These are phyloP conservation scores for Sicyos edulis DNA, from an alignment of 306 rosid species.

Conservation along the genomic window DNA sequence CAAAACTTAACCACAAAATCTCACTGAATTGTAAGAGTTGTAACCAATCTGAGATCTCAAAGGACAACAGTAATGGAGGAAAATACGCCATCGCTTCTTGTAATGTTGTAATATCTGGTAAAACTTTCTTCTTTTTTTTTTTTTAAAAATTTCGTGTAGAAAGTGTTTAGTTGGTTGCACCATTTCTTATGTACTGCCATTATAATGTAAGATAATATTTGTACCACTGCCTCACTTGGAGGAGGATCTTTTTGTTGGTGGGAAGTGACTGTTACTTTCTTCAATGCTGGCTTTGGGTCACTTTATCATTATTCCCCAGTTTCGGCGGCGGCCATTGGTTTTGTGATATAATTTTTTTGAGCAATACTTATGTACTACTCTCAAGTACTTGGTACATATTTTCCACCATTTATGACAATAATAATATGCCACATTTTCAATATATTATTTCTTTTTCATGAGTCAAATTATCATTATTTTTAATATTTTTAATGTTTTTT, in stretches of 20 bases:
- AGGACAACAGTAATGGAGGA: constrained; percentile 2
- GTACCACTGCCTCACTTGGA: neutral
- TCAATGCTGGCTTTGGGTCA: neutral
- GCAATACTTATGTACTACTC: too few species aligned
- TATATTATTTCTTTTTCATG: too few species aligned
- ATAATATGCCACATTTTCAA: too few species aligned
- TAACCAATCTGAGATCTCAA: constrained; percentile 2
- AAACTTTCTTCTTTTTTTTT: neutral
- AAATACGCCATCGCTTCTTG: neutral
- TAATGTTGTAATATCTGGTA: constrained; percentile 1
- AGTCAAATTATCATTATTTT: too few species aligned
- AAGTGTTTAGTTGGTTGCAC: constrained; percentile 8
- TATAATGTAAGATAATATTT: too few species aligned
- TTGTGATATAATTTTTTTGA: neutral
- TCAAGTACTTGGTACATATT: too few species aligned
- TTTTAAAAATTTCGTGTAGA: too few species aligned
- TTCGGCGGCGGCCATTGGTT: neutral
- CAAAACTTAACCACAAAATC: constrained; percentile 3
- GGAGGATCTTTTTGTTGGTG: constrained; percentile 5
- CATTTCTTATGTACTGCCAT: too few species aligned
- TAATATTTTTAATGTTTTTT: too few species aligned
- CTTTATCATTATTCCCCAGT: constrained; percentile 10
- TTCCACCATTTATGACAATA: too few species aligned
- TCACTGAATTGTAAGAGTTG: constrained; percentile 12
- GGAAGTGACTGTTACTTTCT: neutral